Evolutionary conservation across 225 moss, liverwort and hornwort genomes (phyloP).

Genomic region (Bryum argenteum): DNA sequence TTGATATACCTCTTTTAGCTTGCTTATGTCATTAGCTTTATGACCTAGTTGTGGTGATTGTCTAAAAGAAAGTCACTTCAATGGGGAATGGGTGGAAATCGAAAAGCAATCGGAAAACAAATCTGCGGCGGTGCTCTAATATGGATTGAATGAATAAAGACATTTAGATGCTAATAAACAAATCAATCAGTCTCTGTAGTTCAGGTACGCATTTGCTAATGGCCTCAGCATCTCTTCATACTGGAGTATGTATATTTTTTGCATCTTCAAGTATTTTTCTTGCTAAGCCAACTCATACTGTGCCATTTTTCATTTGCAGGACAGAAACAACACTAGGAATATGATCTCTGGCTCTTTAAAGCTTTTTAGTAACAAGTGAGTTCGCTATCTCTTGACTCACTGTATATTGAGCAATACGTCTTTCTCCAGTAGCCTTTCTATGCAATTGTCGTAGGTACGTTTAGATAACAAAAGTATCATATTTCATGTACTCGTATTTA

Average conservation of each 20-base stretch:
- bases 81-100: too few relatives aligned
- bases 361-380: conserved; percentile 90
- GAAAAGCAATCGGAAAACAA: too few relatives aligned
- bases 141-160: too few relatives aligned
- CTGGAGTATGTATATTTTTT: too few relatives aligned
- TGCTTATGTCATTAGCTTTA: too few relatives aligned
- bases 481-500: neutral
- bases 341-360: conserved; percentile 90
- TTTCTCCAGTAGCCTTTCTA: neutral
- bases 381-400: conserved; percentile 20
- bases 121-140: too few relatives aligned
- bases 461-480: neutral
- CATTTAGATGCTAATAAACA: too few relatives aligned
- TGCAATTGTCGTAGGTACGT: neutral
- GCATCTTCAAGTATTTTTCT: conserved; percentile 10
- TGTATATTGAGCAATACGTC: neutral
- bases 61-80: too few relatives aligned
- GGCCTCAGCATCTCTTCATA: conserved; percentile 9
- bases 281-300: neutral
- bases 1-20: too few relatives aligned
- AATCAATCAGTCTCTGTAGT: conserved; percentile 71
- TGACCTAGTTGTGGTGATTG: too few relatives aligned
- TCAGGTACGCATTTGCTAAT: conserved; percentile 57
- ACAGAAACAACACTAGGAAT: conserved; percentile 90
- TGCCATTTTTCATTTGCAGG: conserved; percentile 59